phyloP scores from a whole-genome alignment of 768 basidiomycete genomes.

The Russula earlei region DNA sequence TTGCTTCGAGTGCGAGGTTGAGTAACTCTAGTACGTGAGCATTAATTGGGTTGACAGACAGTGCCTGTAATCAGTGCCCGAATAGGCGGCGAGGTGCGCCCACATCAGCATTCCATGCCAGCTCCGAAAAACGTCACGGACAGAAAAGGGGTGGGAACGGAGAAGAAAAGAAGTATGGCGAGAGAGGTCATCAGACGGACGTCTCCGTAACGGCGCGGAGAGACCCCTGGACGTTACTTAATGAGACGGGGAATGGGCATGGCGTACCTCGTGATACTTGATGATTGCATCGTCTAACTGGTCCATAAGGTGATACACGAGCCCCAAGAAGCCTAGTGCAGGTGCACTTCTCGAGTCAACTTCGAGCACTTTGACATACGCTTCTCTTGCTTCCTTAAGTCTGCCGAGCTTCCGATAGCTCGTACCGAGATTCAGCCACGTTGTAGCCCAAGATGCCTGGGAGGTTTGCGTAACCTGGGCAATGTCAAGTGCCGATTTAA shows the following conservation, averaged over 20 bases:
- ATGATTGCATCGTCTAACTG: slow-evolving; percentile 75
- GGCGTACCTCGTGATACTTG: slow-evolving; percentile 81
- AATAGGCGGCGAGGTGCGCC: background rate
- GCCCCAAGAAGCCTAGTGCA: slow-evolving; percentile 83
- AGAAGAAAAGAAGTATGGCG: background rate
- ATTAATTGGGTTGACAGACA: slow-evolving; percentile 79
- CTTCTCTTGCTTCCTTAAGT: slow-evolving; percentile 52
- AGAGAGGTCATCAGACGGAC: too few relatives aligned
- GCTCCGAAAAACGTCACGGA: background rate
- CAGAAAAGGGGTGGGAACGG: too few relatives aligned
- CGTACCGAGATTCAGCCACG: slow-evolving; percentile 89
- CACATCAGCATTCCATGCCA: slow-evolving; percentile 4
- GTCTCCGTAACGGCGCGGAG: background rate
- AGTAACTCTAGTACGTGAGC: slow-evolving; percentile 71
- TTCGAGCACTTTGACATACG: slow-evolving; percentile 74
- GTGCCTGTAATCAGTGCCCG: slow-evolving; percentile 32
- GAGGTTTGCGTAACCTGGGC: slow-evolving; percentile 82
- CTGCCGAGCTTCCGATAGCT: slow-evolving; percentile 65
- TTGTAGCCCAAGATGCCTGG: slow-evolving; percentile 77
- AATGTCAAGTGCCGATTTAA: slow-evolving; percentile 67
- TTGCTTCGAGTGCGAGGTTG: slow-evolving; percentile 62
- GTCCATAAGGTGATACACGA: slow-evolving; percentile 70
- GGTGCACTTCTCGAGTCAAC: slow-evolving; percentile 78
- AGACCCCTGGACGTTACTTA: background rate
- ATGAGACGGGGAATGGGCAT: background rate